phyloP scores from a whole-genome alignment of 2,329 filamentous ascomycete genomes.

The Thermothelomyces thermophilus region DNA sequence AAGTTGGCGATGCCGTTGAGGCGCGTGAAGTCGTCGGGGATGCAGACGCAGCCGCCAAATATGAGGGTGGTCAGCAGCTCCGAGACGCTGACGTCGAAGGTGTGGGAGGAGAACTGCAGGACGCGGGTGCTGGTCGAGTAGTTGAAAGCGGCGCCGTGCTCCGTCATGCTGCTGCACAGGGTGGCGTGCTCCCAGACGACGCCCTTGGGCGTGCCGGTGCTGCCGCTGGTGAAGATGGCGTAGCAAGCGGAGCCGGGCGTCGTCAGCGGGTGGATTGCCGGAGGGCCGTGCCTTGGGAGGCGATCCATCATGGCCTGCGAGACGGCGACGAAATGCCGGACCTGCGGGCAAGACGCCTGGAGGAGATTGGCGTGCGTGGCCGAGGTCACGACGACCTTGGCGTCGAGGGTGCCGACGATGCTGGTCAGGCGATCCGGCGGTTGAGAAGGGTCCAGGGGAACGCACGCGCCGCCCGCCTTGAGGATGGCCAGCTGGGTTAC shows the following conservation, averaged over 20 bases:
- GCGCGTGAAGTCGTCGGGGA: conserved; percentile 30
- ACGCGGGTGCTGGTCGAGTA: conserved; percentile 29
- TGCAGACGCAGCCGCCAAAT: conserved; percentile 37
- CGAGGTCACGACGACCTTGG: conserved; percentile 14
- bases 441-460: conserved; percentile 1
- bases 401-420: background rate
- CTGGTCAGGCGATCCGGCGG: conserved; percentile 3
- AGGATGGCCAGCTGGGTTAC: conserved; percentile 23
- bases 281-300: background rate
- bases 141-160: conserved; percentile 40
- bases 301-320: background rate
- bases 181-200: conserved; percentile 33
- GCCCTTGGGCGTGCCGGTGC: conserved; percentile 49
- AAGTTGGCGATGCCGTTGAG: conserved; percentile 1
- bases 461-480: conserved; percentile 23
- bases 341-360: background rate
- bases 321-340: conserved; percentile 12
- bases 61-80: conserved; percentile 36
- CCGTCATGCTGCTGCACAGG: background rate
- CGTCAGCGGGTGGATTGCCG: background rate
- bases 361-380: conserved; percentile 4
- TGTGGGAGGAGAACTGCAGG: conserved; percentile 31
- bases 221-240: conserved; percentile 41
- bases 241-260: background rate
- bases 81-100: conserved; percentile 37